Conservation (phyloP, 805 yeast species). For the Blastobotrys robertii region DNA sequence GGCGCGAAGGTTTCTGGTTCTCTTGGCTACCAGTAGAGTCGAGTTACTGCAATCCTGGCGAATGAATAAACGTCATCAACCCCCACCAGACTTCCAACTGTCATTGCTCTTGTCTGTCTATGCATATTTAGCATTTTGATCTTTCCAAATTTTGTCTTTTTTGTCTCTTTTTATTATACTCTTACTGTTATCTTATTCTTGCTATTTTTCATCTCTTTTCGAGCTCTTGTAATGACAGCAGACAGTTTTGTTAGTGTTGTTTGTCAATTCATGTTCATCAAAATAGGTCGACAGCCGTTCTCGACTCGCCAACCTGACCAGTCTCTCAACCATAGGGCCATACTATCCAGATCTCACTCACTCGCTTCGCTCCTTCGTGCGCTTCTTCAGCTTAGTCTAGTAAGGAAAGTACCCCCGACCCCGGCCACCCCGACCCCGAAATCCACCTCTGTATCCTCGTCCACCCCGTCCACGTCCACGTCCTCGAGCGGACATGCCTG, state of each 20-base stretch:
- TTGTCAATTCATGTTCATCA: conserved; percentile 1
- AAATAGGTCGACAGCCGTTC: no score
- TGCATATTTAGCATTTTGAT: background rate
- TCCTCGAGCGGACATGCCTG: conserved; percentile 49
- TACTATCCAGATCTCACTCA: no score
- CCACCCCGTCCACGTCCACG: conserved; percentile 43
- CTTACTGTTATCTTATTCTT: conserved; percentile 2
- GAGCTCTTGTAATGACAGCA: background rate
- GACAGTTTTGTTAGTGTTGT: background rate
- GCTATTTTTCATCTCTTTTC: conserved; percentile 5
- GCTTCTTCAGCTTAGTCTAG: conserved; percentile 19
- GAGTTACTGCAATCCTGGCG: no score
- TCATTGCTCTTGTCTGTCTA: background rate
- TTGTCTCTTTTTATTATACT: background rate
- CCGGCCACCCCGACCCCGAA: conserved; percentile 31
- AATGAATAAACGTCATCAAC: no score
- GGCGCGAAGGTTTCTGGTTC: no score
- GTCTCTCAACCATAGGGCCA: no score
- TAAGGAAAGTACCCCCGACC: conserved; percentile 39
- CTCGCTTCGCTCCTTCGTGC: background rate
- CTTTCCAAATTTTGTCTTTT: conserved; percentile 1
- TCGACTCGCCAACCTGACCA: conserved; percentile 1
- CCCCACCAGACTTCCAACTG: background rate
- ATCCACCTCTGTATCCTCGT: conserved; percentile 25
- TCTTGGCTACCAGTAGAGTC: no score